phyloP scores from a whole-genome alignment of 2,329 filamentous ascomycete genomes.

The Aspergillus texensis region DNA sequence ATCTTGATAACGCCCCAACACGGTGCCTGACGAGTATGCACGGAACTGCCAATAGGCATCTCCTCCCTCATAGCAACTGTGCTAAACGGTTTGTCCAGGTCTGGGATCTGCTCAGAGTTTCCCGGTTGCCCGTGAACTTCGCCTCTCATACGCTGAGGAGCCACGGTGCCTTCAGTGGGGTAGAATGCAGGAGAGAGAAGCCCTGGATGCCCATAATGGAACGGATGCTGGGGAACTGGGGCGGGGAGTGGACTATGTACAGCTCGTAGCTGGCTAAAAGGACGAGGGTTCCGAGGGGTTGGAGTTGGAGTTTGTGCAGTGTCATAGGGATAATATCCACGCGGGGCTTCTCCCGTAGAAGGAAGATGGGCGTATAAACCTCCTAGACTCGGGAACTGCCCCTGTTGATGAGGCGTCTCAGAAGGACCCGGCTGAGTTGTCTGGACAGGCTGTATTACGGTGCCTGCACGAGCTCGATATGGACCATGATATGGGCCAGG shows the following conservation, averaged over 20 bases:
- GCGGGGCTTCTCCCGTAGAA: background rate
- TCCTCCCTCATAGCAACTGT: conserved; percentile 21
- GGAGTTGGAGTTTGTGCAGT: conserved; percentile 4
- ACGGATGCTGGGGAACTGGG: conserved; percentile 1
- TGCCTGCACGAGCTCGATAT: background rate
- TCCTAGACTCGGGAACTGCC: background rate
- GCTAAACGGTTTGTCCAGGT: conserved; percentile 13
- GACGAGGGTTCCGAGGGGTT: background rate
- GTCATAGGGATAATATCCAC: background rate
- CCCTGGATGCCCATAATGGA: background rate
- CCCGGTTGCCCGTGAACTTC: conserved; percentile 3
- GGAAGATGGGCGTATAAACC: background rate
- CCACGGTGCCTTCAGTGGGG: background rate
- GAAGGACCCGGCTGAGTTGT: background rate
- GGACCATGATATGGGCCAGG: background rate
- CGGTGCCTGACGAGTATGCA: conserved; percentile 22
- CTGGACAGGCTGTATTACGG: background rate
- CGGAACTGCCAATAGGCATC: conserved; percentile 33
- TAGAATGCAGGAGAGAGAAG: background rate
- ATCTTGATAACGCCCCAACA: conserved; percentile 39
- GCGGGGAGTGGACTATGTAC: background rate
- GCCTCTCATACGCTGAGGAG: conserved; percentile 5
- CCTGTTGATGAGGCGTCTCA: background rate
- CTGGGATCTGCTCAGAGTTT: background rate
- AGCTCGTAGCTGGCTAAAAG: background rate